Conservation (phyloP, 2,329 filamentous ascomycete species). For the Amylocarpus encephaloides region DNA sequence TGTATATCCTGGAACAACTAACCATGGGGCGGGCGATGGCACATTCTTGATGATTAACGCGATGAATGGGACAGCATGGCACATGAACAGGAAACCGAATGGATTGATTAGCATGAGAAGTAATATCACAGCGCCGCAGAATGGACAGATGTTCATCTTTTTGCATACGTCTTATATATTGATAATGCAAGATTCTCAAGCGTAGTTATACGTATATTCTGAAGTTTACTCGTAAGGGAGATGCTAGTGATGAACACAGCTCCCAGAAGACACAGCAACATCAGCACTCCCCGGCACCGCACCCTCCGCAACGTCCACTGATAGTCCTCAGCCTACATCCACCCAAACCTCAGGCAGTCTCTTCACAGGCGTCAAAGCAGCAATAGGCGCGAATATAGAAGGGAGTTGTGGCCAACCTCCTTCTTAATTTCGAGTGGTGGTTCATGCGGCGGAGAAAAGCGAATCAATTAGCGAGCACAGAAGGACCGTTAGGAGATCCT, state of each 20-base stretch:
- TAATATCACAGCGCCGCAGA: slow-evolving; percentile 11
- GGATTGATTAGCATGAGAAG: slow-evolving; percentile 13
- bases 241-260: neutral
- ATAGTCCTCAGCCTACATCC: neutral
- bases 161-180: slow-evolving; percentile 4
- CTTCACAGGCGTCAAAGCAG: slow-evolving; percentile 11
- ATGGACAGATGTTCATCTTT: slow-evolving; percentile 13
- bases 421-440: slow-evolving; percentile 5
- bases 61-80: slow-evolving; percentile 14
- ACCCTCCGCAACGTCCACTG: neutral
- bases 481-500: neutral
- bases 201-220: slow-evolving; percentile 4
- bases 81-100: slow-evolving; percentile 9
- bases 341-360: neutral
- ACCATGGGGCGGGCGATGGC: slow-evolving; percentile 18
- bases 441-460: neutral
- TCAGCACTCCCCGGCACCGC: neutral
- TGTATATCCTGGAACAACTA: slow-evolving; percentile 16
- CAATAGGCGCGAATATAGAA: slow-evolving; percentile 8
- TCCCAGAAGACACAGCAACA: neutral
- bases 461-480: neutral
- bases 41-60: slow-evolving; percentile 17
- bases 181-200: slow-evolving; percentile 6
- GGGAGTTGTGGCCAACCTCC: slow-evolving; percentile 1
- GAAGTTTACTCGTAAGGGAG: neutral